Evolutionary conservation across 1,284 basidiomycete species (phyloP), one percentile per base, ranked within the genome.

Genomic region (Mycosarcoma maydis): DNA sequence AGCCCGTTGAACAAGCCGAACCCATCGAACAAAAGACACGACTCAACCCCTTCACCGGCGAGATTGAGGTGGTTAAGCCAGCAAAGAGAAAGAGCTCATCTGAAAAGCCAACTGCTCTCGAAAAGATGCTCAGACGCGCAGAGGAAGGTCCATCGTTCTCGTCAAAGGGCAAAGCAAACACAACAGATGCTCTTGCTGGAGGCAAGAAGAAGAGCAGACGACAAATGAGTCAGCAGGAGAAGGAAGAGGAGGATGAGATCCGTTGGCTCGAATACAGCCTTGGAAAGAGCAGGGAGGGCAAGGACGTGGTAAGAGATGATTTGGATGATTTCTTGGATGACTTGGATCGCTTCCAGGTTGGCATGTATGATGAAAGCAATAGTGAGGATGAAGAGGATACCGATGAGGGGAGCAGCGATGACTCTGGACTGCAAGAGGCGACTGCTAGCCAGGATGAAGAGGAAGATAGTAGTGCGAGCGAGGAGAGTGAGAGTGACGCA

Each of bases 211-310:
- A 68, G 50, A 60, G 67, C 44, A 34, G 61, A 22, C 49, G 43
- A 16, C 51, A 60, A 23, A 65, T 74, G 72, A 70, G 44, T 0
- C 70, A 73, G 39, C 65, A 61, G 22, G 80, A 81, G 43, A 66
- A 71, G 29, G 71, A 80, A 13, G 80, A 81, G 27, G 78, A 80
- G 34, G 77, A 81, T 39, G 80, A 81, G 56, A 81, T 81, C 29
- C 56, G 66, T 2, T 81, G 80, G 80, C 64, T 81, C 8, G 80
- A 81, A 38, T 65, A 73, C 23, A 71, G 77, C 24, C 53, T 81
- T 19, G 65, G 62, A 1, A 66, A 65, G 19, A 51, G 53, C n/a
- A 43, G 57, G 11, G 27, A 44, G 13, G 69, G 61, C 3, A 27
- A 57, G 17, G 62, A 64, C 32, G 64, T 52, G 23, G 69, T 73